These are phyloP conservation scores for Cercospora sesami DNA, from an alignment of 2,329 filamentous ascomycete genomes.

Conservation along the genomic window DNA sequence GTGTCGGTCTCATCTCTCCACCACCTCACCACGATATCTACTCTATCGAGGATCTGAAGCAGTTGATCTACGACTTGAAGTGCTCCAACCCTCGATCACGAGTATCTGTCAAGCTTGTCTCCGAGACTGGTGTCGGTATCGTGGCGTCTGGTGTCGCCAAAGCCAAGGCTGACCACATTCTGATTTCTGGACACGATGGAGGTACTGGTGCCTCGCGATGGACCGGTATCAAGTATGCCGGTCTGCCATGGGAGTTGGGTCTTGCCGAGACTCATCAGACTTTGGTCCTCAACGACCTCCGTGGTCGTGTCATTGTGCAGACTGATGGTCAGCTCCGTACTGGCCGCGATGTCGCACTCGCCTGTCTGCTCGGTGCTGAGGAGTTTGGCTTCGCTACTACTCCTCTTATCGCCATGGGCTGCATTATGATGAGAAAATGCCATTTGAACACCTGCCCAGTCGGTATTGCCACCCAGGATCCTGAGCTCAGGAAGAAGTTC, in stretches of 20 bases:
- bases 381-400: constrained; percentile 97
- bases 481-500: constrained; percentile 92
- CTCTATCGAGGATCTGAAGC: constrained; percentile 96
- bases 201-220: constrained; percentile 94
- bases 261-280: constrained; percentile 97
- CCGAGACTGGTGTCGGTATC: constrained; percentile 95
- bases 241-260: constrained; percentile 94
- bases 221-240: constrained; percentile 98
- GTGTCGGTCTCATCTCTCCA: constrained; percentile 92
- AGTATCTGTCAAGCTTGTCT: constrained; percentile 95
- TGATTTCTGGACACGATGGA: constrained; percentile 96
- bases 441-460: constrained; percentile 75
- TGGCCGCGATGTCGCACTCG: constrained; percentile 89
- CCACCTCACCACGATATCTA: constrained; percentile 98
- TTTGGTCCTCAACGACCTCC: constrained; percentile 88
- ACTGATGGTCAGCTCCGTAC: constrained; percentile 93
- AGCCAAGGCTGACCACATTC: constrained; percentile 93
- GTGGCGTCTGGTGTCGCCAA: constrained; percentile 97
- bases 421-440: constrained; percentile 86
- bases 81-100: constrained; percentile 90
- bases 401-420: constrained; percentile 93
- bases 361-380: constrained; percentile 93
- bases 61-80: constrained; percentile 96
- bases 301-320: constrained; percentile 92
- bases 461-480: constrained; percentile 92